Base-by-base conservation (phyloP, 768 basidiomycete species). In the Russula olivacea region DNA sequence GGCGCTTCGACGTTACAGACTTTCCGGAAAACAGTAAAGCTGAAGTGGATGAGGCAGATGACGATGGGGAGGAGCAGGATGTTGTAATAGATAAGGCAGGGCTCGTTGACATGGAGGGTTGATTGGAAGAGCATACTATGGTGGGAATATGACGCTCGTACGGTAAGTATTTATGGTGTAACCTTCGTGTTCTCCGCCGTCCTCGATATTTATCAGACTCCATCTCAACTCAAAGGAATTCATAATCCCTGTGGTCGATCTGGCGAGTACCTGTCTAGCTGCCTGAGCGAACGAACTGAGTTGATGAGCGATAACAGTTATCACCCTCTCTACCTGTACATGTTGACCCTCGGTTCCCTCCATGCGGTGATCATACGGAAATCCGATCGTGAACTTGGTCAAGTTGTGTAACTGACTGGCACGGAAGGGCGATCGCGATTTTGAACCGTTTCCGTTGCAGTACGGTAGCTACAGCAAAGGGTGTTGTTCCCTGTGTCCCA, bases 1-100 rank as follows among this genome's bases (percentile, higher is more conserved):
- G 75, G 69, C 77, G 80, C 14, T 91, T 90, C 65, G 87, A 91
- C 59, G 75, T 79, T 21, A 89, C 88, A 34, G 73, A 74, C 52
- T 71, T 72, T 65, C 49, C 70, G 17, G 62, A 61, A 10, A 69
- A 55, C 55, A 61, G 61, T 58, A 63, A 61, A 23, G 64, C 59
- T 45, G 68, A 65, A 19, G 71, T 68, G 50, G 73, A 72, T 9
- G 74, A 70, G 7, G 76, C 73, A 25, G 79, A 75, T 40, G 79
- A 76, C 41, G 76, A 73, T 17, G 79, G 78, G 41, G 78, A 79
- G 19, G 81, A 79, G 19, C 76, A 75, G 53, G 75, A 76, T 48
- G 23, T 51, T 50, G 69, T 72, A 28, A 52, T 74, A 43, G 74
- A 75, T 53, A 74, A 74, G 61, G 69, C 75, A 54, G 72, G 73